Evolutionary conservation across 768 basidiomycete species (phyloP).

Genomic region (Suillus fuscotomentosus): DNA sequence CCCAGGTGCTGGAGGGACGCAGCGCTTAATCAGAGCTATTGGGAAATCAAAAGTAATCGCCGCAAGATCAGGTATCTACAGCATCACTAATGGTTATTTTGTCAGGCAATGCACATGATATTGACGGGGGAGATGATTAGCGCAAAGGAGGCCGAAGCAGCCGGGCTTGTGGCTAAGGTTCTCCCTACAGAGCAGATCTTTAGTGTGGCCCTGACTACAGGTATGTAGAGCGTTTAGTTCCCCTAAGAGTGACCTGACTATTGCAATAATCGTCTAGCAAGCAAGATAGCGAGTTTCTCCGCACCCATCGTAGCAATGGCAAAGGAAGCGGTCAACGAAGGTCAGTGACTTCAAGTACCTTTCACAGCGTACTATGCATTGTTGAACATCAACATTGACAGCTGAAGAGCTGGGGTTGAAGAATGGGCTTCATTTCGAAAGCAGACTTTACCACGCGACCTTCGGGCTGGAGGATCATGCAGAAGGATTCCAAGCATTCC

Average conservation of each 20-base stretch:
- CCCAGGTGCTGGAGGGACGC: conserved; percentile 92
- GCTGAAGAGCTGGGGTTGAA: conserved; percentile 47
- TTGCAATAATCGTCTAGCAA: conserved; percentile 13
- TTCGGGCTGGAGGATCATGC: conserved; percentile 49
- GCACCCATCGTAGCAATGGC: conserved; percentile 34
- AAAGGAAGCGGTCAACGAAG: conserved; percentile 52
- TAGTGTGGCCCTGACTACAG: conserved; percentile 43
- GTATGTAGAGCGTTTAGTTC: conserved; percentile 4
- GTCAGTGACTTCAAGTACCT: conserved; percentile 20
- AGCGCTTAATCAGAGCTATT: conserved; percentile 79
- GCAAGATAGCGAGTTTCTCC: conserved; percentile 31
- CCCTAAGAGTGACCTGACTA: background rate
- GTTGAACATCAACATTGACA: conserved; percentile 14
- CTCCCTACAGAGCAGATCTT: conserved; percentile 39
- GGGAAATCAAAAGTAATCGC: conserved; percentile 64
- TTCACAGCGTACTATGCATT: background rate
- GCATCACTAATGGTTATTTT: background rate
- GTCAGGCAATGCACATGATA: conserved; percentile 55
- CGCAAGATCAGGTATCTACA: background rate
- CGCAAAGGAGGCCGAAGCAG: conserved; percentile 43
- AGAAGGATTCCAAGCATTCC: conserved; percentile 50
- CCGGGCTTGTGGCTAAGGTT: conserved; percentile 48
- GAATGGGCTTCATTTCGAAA: conserved; percentile 45
- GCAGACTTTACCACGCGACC: conserved; percentile 47
- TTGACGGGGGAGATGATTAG: conserved; percentile 47